A percentile compares a stretch with the other conserved stretches of the same genome.
Evolutionary conservation across 2,329 filamentous ascomycete genomes (phyloP).

Genomic region (Pyrenophora seminiperda): DNA sequence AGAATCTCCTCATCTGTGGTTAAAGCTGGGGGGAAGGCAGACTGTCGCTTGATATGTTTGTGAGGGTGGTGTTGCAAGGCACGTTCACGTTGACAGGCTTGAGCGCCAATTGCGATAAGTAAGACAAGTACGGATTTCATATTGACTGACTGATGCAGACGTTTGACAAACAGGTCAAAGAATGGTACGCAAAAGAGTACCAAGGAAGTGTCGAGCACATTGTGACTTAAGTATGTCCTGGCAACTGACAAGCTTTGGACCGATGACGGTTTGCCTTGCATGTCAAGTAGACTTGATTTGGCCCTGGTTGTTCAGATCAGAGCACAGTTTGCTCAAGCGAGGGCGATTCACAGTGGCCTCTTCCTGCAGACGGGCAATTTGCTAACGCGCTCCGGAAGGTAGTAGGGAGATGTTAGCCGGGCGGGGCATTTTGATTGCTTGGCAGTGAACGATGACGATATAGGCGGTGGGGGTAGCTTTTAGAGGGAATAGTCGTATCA

Average conservation of each 20-base stretch:
- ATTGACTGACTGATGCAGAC: conserved; percentile 8
- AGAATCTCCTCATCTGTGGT: conserved; percentile 48
- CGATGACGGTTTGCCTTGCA: conserved; percentile 22
- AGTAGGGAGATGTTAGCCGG: conserved; percentile 23
- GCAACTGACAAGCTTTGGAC: background rate
- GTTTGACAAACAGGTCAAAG: conserved; percentile 1
- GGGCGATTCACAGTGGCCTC: conserved; percentile 2
- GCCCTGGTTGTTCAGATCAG: conserved; percentile 13
- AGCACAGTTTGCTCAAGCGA: conserved; percentile 9
- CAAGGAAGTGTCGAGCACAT: background rate
- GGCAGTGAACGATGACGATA: conserved; percentile 35
- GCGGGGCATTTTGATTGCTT: conserved; percentile 25
- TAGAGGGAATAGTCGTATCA: background rate
- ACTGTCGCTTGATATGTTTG: conserved; percentile 36
- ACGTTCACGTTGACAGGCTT: conserved; percentile 44
- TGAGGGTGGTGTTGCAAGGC: conserved; percentile 29
- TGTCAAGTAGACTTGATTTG: too few relatives aligned
- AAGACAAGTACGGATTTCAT: conserved; percentile 38
- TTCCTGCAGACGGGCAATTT: conserved; percentile 20
- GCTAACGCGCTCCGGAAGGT: conserved; percentile 42
- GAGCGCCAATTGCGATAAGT: conserved; percentile 37
- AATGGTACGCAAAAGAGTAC: background rate
- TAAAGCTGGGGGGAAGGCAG: conserved; percentile 41
- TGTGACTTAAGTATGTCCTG: conserved; percentile 21
- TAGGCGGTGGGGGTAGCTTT: conserved; percentile 8